Evolutionary conservation across 1,284 basidiomycete genomes (phyloP).

Genomic region (Macrocystidia cucumis): DNA sequence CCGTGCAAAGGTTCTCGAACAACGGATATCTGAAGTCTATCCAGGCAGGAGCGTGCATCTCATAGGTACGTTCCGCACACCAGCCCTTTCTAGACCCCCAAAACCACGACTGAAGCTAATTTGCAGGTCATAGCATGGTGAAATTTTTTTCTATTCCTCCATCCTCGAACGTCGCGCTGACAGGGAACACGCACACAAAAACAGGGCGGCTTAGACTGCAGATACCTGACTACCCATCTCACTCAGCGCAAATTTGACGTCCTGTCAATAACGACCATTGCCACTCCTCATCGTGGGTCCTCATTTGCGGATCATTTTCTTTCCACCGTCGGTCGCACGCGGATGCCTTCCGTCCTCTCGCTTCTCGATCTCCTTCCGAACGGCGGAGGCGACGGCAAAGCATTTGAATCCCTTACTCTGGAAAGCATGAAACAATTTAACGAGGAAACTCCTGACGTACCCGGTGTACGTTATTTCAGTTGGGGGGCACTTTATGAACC

Average conservation of each 20-base stretch:
- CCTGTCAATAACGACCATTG: constrained; percentile 86
- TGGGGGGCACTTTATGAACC: constrained; percentile 91
- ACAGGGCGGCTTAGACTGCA: constrained; percentile 88
- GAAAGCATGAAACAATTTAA: constrained; percentile 88
- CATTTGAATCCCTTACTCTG: constrained; percentile 84
- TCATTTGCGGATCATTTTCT: constrained; percentile 91
- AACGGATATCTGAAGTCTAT: constrained; percentile 72
- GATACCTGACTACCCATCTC: constrained; percentile 77
- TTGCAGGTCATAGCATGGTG: constrained; percentile 83
- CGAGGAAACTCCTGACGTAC: constrained; percentile 70
- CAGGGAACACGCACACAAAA: constrained; percentile 4
- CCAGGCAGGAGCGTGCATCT: constrained; percentile 82
- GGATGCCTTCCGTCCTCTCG: constrained; percentile 55
- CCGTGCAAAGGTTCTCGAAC: constrained; percentile 81
- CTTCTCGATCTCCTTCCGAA: constrained; percentile 77
- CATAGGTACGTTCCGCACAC: constrained; percentile 49
- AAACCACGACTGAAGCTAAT: constrained; percentile 12
- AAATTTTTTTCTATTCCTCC: constrained; percentile 12
- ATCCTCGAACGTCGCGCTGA: constrained; percentile 6
- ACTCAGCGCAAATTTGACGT: constrained; percentile 60
- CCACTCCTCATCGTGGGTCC: constrained; percentile 90
- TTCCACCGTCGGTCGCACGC: constrained; percentile 63
- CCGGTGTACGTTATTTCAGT: constrained; percentile 80
- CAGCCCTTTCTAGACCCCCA: not conserved
- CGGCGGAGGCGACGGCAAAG: constrained; percentile 85